Conservation (phyloP, 2,329 filamentous ascomycete genomes). For the Arthrobotrys sphaeroides region DNA sequence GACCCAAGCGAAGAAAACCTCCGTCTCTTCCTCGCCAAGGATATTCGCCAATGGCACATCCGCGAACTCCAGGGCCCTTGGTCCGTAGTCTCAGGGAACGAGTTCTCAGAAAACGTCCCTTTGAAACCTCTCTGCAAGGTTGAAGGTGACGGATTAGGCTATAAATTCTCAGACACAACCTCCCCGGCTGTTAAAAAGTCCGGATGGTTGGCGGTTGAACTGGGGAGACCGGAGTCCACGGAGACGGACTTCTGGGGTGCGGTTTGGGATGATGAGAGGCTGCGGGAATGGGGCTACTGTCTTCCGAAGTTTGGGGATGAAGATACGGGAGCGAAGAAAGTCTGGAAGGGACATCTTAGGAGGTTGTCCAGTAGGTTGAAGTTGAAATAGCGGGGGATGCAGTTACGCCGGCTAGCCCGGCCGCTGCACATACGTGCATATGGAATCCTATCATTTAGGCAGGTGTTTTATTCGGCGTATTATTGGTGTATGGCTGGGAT, state of each 20-base stretch:
- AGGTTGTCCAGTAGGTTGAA: conserved; percentile 18
- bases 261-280: conserved; percentile 34
- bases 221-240: conserved; percentile 31
- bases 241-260: conserved; percentile 31
- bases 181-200: conserved; percentile 26
- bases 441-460: not conserved
- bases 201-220: conserved; percentile 23
- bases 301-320: conserved; percentile 31
- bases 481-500: not conserved
- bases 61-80: conserved; percentile 13
- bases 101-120: conserved; percentile 30
- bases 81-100: conserved; percentile 8
- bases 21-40: conserved; percentile 13
- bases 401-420: not conserved
- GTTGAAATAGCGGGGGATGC: not conserved
- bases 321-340: not conserved
- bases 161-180: conserved; percentile 3
- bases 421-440: no score
- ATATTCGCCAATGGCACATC: conserved; percentile 25
- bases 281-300: conserved; percentile 30
- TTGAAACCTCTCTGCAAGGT: conserved; percentile 6
- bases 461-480: conserved; percentile 1
- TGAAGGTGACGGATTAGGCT: conserved; percentile 13
- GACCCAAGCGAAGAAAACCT: conserved; percentile 8
- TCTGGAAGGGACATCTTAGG: conserved; percentile 16